Evolutionary conservation across 306 rosid species (phyloP).

Genomic region (Quercus agrifolia): DNA sequence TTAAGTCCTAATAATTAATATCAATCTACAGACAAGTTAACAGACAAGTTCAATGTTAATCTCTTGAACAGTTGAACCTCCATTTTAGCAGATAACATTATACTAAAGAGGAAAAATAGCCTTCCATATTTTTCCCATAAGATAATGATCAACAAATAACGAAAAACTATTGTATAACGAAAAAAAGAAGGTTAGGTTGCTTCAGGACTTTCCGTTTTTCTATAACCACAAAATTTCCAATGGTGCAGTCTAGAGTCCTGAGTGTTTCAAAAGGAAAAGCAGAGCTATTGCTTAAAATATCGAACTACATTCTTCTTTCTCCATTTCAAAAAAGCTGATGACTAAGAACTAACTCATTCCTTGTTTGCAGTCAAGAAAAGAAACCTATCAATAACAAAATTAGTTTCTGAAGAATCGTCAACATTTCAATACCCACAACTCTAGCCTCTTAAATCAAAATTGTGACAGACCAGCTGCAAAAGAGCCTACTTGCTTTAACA

Average conservation of each 20-base stretch:
- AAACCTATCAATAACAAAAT: no score
- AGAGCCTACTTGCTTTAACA: no score
- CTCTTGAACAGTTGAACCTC: no score
- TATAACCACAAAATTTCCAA: neutral
- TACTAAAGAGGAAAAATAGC: neutral
- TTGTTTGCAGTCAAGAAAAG: neutral
- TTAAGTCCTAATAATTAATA: neutral
- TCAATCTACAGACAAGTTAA: no score
- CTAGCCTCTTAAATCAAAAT: no score
- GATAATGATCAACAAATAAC: neutral
- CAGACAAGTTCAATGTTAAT: no score
- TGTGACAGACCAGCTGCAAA: no score
- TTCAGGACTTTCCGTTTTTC: neutral
- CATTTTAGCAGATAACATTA: neutral
- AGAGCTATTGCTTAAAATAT: neutral
- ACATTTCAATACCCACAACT: no score
- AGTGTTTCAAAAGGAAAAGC: neutral
- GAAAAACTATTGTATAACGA: neutral
- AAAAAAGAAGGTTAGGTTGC: neutral
- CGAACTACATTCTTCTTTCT: neutral
- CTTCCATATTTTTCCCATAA: neutral
- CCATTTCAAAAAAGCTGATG: neutral
- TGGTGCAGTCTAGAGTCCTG: neutral
- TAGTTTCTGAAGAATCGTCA: no score
- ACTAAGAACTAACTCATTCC: neutral